Evolutionary conservation across 2,329 filamentous ascomycete species (phyloP).

Genomic region (Nemania abortiva): DNA sequence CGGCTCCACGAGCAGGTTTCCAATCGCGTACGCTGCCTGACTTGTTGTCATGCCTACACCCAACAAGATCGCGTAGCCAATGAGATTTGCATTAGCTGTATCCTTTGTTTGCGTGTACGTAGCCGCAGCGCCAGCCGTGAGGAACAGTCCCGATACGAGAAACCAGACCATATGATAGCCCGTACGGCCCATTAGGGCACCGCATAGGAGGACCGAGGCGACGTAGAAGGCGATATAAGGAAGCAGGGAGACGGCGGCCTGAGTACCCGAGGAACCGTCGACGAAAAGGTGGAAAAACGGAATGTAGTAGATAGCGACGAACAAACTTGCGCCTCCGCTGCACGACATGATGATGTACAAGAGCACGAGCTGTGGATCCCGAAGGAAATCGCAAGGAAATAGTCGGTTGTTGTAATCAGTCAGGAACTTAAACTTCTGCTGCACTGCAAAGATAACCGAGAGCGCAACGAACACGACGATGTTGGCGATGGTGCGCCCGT

Average conservation of each 20-base stretch:
- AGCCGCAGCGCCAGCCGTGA: conserved; percentile 47
- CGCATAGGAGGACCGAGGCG: conserved; percentile 51
- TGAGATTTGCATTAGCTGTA: conserved; percentile 34
- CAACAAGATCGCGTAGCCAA: conserved; percentile 36
- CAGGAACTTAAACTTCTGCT: conserved; percentile 58
- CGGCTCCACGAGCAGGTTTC: conserved; percentile 19
- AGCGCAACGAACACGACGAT: conserved; percentile 59
- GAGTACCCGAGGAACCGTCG: conserved; percentile 54
- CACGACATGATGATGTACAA: conserved; percentile 55
- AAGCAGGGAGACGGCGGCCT: conserved; percentile 56
- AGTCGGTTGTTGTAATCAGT: conserved; percentile 55
- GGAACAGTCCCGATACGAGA: conserved; percentile 48
- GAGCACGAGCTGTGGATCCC: conserved; percentile 49
- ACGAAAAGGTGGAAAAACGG: conserved; percentile 65
- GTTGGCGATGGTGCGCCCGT: conserved; percentile 58
- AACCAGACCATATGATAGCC: conserved; percentile 54
- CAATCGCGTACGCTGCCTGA: conserved; percentile 37
- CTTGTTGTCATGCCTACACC: conserved; percentile 35
- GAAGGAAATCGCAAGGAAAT: conserved; percentile 60
- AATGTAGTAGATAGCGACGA: conserved; percentile 58
- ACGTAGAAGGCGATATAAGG: conserved; percentile 55
- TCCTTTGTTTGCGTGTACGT: conserved; percentile 38
- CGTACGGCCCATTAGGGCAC: conserved; percentile 48
- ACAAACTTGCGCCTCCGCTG: conserved; percentile 49
- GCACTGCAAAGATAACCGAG: conserved; percentile 55